These are phyloP conservation scores for Exophiala lecanii-corni DNA, from an alignment of 2,329 filamentous ascomycete species.

Conservation along the genomic window DNA sequence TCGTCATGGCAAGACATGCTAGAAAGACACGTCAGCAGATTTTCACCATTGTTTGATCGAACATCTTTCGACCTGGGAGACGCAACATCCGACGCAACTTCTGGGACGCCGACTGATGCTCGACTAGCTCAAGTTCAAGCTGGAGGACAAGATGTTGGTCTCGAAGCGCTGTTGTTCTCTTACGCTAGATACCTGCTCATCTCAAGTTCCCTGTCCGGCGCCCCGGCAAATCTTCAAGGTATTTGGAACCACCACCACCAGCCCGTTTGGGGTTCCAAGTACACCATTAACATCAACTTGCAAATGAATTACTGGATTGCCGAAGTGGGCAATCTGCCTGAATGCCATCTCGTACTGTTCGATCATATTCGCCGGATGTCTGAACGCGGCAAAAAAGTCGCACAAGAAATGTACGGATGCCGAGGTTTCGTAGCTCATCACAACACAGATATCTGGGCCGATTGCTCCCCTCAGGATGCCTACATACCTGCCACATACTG, in stretches of 20 bases:
- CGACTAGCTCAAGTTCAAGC: slow-evolving; percentile 32
- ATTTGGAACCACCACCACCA: slow-evolving; percentile 48
- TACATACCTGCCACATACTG: slow-evolving; percentile 39
- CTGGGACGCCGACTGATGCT: too few relatives aligned
- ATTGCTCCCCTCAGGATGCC: slow-evolving; percentile 48
- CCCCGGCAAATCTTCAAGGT: slow-evolving; percentile 54
- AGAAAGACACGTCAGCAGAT: too few relatives aligned
- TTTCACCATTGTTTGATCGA: too few relatives aligned
- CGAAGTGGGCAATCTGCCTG: slow-evolving; percentile 48
- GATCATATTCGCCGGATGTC: slow-evolving; percentile 9
- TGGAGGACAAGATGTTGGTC: slow-evolving; percentile 35
- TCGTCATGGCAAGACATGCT: too few relatives aligned
- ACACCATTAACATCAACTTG: slow-evolving; percentile 54
- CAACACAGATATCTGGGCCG: slow-evolving; percentile 57
- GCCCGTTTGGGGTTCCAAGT: slow-evolving; percentile 52
- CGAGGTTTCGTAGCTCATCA: slow-evolving; percentile 55
- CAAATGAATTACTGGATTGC: slow-evolving; percentile 60
- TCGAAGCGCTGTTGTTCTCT: slow-evolving; percentile 52
- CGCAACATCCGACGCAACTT: too few relatives aligned
- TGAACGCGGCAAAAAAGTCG: slow-evolving; percentile 34
- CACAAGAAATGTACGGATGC: slow-evolving; percentile 50
- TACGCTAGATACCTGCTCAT: slow-evolving; percentile 54
- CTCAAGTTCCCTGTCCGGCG: slow-evolving; percentile 46
- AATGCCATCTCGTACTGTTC: slow-evolving; percentile 28
- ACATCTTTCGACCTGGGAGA: too few relatives aligned